These are phyloP conservation scores for Umbilicaria muhlenbergii DNA, from an alignment of 495 filamentous ascomycete species.

Conservation along the genomic window DNA sequence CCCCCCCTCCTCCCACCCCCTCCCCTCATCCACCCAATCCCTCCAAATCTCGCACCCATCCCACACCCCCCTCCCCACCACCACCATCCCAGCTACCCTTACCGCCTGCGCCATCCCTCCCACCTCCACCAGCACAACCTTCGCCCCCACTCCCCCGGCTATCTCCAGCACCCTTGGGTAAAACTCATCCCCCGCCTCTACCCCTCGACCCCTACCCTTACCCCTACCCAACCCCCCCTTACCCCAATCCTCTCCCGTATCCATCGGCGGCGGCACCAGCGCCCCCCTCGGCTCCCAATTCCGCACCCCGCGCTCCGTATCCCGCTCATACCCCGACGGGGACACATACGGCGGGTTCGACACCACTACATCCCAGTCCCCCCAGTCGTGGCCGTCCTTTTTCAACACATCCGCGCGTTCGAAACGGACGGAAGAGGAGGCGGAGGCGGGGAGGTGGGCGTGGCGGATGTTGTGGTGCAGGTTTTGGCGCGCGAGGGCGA, in stretches of 20 bases:
- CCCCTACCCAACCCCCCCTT: too few relatives aligned
- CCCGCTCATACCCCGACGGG: slow-evolving; percentile 33
- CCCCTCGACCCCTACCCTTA: too few relatives aligned
- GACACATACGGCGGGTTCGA: slow-evolving; percentile 93
- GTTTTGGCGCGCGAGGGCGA: slow-evolving; percentile 48
- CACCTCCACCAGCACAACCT: slow-evolving; percentile 7
- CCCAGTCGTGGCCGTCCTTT: too few relatives aligned
- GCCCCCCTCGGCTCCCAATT: slow-evolving; percentile 66
- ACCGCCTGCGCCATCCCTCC: slow-evolving; percentile 16
- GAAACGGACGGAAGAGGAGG: slow-evolving; percentile 40
- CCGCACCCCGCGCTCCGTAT: slow-evolving; percentile 57
- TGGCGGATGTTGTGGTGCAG: slow-evolving; percentile 30
- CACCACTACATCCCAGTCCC: slow-evolving; percentile 52
- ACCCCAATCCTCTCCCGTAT: too few relatives aligned
- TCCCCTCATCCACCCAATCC: slow-evolving; percentile 37
- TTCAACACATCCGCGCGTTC: too few relatives aligned
- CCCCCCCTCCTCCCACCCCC: slow-evolving; percentile 10
- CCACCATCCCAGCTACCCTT: slow-evolving; percentile 14
- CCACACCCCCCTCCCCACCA: slow-evolving; percentile 1
- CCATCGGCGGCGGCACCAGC: slow-evolving; percentile 42
- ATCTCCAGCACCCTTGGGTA: slow-evolving; percentile 7
- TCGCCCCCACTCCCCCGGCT: neutral
- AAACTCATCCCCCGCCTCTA: slow-evolving; percentile 4
- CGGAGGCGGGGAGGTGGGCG: slow-evolving; percentile 15
- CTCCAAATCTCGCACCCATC: slow-evolving; percentile 31